Conservation (phyloP, 306 rosid genomes). For the Carpinus fangiana region DNA sequence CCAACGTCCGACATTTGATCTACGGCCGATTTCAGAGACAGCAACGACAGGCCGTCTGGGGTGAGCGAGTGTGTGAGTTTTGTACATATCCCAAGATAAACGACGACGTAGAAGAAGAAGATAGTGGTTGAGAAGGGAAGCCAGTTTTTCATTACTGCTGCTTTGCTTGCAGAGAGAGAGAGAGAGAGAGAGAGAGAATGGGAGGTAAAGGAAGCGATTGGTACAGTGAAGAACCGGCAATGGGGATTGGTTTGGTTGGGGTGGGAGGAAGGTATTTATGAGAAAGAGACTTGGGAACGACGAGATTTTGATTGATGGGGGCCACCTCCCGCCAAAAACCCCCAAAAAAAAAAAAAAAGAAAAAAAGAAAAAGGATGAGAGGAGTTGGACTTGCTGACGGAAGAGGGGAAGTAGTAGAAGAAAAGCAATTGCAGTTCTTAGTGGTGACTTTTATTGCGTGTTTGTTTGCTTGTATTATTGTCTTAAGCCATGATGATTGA, state of each 20-base stretch:
- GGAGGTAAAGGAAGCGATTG: background rate
- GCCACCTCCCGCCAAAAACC: conserved; percentile 69
- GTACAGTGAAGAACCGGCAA: conserved; percentile 6
- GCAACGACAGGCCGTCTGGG: conserved; percentile 87
- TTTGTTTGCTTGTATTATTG: conserved; percentile 2
- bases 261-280: conserved; percentile 35
- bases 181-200: background rate
- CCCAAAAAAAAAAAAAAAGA: too few relatives aligned
- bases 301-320: conserved; percentile 55
- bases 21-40: conserved; percentile 87
- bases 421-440: conserved; percentile 47
- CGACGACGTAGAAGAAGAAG: conserved; percentile 12
- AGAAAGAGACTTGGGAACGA: conserved; percentile 30
- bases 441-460: background rate
- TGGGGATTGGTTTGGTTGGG: conserved; percentile 1
- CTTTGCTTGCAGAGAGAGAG: background rate
- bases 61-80: conserved; percentile 46
- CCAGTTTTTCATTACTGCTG: background rate
- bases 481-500: conserved; percentile 12
- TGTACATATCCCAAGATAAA: background rate
- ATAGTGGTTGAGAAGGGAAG: background rate
- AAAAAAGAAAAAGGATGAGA: background rate
- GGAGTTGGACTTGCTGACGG: conserved; percentile 28
- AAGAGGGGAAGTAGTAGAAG: conserved; percentile 68
- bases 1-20: conserved; percentile 36